Conservation (phyloP, 1,139 yeast genomes). For the Kluyveromyces sp. region DNA sequence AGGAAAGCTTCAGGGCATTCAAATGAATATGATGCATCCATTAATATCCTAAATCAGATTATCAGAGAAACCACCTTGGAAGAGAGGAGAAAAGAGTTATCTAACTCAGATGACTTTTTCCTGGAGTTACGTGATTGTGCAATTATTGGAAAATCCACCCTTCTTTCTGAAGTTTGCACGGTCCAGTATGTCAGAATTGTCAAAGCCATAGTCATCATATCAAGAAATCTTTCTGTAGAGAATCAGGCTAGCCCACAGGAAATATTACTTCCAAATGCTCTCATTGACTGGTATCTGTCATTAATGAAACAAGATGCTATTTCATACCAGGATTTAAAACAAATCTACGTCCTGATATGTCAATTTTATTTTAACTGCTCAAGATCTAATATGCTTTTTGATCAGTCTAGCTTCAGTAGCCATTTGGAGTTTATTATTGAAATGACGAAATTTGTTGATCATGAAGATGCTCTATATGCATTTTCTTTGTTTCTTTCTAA, state of each 20-base stretch:
- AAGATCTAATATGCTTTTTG: conserved; percentile 14
- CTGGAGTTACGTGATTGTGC: conserved; percentile 9
- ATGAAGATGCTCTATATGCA: conserved; percentile 12
- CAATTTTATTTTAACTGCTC: conserved; percentile 24
- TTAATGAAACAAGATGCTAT: not conserved
- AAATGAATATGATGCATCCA: conserved; percentile 8
- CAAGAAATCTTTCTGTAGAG: conserved; percentile 32
- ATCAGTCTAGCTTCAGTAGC: conserved; percentile 11
- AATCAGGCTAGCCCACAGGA: conserved; percentile 23
- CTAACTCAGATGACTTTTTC: conserved; percentile 17
- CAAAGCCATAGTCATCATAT: conserved; percentile 32
- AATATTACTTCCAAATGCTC: conserved; percentile 12
- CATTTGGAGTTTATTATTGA: not conserved
- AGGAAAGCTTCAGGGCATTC: conserved; percentile 1
- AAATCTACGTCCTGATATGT: conserved; percentile 14
- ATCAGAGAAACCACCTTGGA: conserved; percentile 22
- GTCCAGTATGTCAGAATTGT: conserved; percentile 12
- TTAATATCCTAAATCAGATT: conserved; percentile 17
- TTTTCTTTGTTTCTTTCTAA: conserved; percentile 18
- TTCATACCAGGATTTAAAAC: not conserved
- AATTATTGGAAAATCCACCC: not conserved
- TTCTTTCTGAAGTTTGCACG: conserved; percentile 6
- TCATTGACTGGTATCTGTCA: conserved; percentile 1
- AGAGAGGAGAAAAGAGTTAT: conserved; percentile 18
- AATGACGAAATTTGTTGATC: not conserved